Conservation (phyloP, 352 stramenopile genomes). For the Thalassiosira hispida region DNA sequence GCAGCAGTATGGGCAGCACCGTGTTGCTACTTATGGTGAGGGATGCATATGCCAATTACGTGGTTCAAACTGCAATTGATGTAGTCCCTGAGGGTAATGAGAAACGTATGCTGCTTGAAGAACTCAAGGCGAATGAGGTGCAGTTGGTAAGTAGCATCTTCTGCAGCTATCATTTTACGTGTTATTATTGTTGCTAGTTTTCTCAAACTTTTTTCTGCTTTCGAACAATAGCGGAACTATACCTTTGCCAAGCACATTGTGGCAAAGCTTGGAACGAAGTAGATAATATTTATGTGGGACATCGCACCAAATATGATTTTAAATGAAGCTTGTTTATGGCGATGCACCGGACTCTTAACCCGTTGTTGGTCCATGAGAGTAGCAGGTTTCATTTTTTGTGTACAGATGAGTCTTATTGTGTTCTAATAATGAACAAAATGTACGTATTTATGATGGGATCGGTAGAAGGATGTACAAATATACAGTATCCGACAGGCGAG, state of each 20-base stretch:
- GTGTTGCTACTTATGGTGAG: conserved; percentile 81
- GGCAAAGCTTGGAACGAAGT: conserved; percentile 64
- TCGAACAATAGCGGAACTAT: conserved; percentile 70
- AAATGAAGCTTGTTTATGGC: neutral
- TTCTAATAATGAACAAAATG: conserved; percentile 3
- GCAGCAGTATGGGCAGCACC: too few relatives aligned
- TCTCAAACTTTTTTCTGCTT: conserved; percentile 3
- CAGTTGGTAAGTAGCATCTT: conserved; percentile 72
- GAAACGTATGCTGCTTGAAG: conserved; percentile 67
- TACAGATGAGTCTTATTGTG: neutral
- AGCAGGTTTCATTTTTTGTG: neutral
- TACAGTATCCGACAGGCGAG: neutral
- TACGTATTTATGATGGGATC: neutral
- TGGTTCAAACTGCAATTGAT: conserved; percentile 84
- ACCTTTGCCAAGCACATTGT: conserved; percentile 85
- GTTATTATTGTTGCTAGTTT: neutral
- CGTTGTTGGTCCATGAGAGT: conserved; percentile 1
- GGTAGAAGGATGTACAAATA: neutral
- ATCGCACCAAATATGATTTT: neutral
- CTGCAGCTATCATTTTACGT: conserved; percentile 15
- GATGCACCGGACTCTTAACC: neutral
- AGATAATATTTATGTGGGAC: neutral
- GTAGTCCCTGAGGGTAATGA: conserved; percentile 76
- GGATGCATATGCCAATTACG: conserved; percentile 85
- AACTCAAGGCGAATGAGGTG: conserved; percentile 71